A percentile compares a stretch with the other conserved stretches of the same genome.
Conservation (phyloP, 1,139 yeast species). For the Diutina catenulata region DNA sequence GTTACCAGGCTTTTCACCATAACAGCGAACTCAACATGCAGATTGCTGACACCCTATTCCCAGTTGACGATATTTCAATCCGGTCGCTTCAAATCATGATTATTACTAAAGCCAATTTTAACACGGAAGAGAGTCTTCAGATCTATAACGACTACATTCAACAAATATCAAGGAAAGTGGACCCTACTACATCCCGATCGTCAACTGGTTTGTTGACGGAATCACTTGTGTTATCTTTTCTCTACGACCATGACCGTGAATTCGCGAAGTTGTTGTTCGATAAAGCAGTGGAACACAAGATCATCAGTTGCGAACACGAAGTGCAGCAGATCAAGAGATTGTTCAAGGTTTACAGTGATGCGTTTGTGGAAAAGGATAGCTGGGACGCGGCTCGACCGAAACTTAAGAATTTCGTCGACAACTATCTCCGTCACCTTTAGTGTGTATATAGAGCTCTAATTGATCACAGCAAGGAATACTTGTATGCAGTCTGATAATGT, state of each 20-base stretch:
- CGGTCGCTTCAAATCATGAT: conserved; percentile 24
- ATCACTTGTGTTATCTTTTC: conserved; percentile 35
- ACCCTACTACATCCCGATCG: conserved; percentile 23
- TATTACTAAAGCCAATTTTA: conserved; percentile 34
- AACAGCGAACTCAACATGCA: background rate
- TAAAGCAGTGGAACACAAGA: conserved; percentile 34
- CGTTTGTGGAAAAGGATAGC: conserved; percentile 21
- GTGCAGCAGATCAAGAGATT: conserved; percentile 29
- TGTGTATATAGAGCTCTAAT: background rate
- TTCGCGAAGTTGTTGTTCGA: conserved; percentile 52
- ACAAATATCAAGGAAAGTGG: conserved; percentile 23
- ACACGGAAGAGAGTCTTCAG: conserved; percentile 32
- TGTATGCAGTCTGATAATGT: no score
- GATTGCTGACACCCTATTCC: background rate
- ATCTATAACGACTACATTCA: conserved; percentile 41
- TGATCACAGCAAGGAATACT: no score
- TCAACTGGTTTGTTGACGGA: conserved; percentile 41
- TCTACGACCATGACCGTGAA: conserved; percentile 44
- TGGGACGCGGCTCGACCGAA: conserved; percentile 21
- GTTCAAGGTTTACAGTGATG: conserved; percentile 49
- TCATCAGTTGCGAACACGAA: conserved; percentile 33
- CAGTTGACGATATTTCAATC: background rate
- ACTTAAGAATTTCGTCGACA: conserved; percentile 9
- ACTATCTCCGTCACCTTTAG: conserved; percentile 1
- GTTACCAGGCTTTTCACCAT: conserved; percentile 7